Conservation (phyloP, 1,284 basidiomycete species). For the Erythrobasidium hasegawianum region DNA sequence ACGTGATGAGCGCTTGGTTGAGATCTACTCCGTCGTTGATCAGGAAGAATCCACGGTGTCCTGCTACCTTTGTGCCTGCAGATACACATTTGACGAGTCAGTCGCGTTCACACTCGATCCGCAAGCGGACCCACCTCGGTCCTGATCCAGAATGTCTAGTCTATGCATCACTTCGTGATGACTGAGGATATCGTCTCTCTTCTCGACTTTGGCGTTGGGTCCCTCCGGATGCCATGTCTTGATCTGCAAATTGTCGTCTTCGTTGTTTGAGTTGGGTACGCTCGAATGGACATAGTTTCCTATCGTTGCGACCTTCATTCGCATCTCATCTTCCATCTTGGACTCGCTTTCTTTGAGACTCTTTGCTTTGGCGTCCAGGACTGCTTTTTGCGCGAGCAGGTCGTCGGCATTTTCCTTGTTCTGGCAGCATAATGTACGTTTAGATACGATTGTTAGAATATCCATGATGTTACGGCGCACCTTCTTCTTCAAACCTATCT, state of each 20-base stretch:
- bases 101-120: not conserved
- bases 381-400: conserved; percentile 72
- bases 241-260: conserved; percentile 80
- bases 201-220: conserved; percentile 57
- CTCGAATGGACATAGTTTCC: conserved; percentile 89
- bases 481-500: conserved; percentile 92
- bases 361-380: conserved; percentile 72
- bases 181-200: conserved; percentile 69
- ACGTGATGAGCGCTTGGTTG: conserved; percentile 92
- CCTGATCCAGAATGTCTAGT: conserved; percentile 91
- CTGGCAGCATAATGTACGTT: conserved; percentile 51
- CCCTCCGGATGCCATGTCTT: conserved; percentile 84
- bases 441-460: not conserved
- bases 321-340: conserved; percentile 73
- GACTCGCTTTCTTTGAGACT: conserved; percentile 69
- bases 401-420: conserved; percentile 88
- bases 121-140: conserved; percentile 63
- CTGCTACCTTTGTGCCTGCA: conserved; percentile 88
- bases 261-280: conserved; percentile 80
- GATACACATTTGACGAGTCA: conserved; percentile 1
- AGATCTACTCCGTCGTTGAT: conserved; percentile 94
- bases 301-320: conserved; percentile 72
- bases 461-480: conserved; percentile 48
- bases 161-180: conserved; percentile 95
- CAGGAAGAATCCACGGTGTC: conserved; percentile 94